Percentiles rank a stretch among this genome's conserved stretches.
phyloP scores from a whole-genome alignment of 2,329 filamentous ascomycete species.

The Monosporascus sp. region DNA sequence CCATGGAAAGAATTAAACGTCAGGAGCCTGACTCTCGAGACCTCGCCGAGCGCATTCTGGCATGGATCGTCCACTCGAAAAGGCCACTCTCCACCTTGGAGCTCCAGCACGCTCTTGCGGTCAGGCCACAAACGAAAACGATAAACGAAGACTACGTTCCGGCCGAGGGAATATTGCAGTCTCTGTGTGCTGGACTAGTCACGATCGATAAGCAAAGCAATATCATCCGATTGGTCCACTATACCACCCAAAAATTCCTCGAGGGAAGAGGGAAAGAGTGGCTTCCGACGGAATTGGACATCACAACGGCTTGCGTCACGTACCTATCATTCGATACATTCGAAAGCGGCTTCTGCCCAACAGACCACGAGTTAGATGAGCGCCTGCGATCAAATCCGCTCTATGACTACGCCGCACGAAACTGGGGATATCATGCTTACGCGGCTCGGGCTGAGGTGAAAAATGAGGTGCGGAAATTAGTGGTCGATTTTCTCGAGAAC shows the following conservation, averaged over 20 bases:
- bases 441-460: neutral
- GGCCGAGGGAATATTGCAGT: slow-evolving; percentile 24
- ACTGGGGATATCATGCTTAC: slow-evolving; percentile 7
- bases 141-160: slow-evolving; percentile 21
- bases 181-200: slow-evolving; percentile 34
- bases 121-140: slow-evolving; percentile 22
- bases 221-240: slow-evolving; percentile 37
- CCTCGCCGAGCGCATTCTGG: slow-evolving; percentile 32
- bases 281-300: slow-evolving; percentile 25
- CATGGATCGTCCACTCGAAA: slow-evolving; percentile 35
- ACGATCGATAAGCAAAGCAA: slow-evolving; percentile 31
- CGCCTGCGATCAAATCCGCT: slow-evolving; percentile 2
- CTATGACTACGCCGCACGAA: slow-evolving; percentile 5
- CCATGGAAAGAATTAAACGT: slow-evolving; percentile 35
- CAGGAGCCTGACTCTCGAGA: slow-evolving; percentile 25
- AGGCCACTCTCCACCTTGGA: slow-evolving; percentile 28
- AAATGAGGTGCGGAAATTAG: neutral
- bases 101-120: slow-evolving; percentile 36
- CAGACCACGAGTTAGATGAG: neutral
- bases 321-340: slow-evolving; percentile 29
- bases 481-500: neutral
- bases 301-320: slow-evolving; percentile 26
- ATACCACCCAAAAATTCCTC: slow-evolving; percentile 40
- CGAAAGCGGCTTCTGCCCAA: neutral
- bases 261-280: slow-evolving; percentile 20